Evolutionary conservation across 345 rosid species (phyloP).

Genomic region (Citrus medica): DNA sequence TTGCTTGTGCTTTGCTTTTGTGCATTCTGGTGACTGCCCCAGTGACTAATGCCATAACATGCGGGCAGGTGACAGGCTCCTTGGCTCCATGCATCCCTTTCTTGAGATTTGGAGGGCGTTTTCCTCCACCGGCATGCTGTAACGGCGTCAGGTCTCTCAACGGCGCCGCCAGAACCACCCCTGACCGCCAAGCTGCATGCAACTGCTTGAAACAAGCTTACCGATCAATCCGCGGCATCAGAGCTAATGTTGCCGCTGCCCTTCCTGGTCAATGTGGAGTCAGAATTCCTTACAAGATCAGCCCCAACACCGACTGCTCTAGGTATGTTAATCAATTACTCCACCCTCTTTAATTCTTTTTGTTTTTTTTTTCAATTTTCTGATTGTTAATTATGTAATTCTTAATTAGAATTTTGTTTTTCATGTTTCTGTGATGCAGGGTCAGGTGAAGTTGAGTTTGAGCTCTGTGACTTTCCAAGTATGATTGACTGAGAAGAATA

Average conservation of each 20-base stretch:
- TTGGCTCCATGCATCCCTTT: conserved; percentile 32
- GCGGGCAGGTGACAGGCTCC: conserved; percentile 26
- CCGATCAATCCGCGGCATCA: conserved; percentile 14
- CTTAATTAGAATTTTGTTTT: too few species aligned
- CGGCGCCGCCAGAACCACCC: conserved; percentile 34
- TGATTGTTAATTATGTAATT: too few species aligned
- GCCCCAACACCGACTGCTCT: conserved; percentile 45
- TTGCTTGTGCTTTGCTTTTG: conserved; percentile 11
- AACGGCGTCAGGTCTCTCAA: conserved; percentile 32
- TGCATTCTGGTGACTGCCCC: conserved; percentile 25
- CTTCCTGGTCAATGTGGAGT: conserved; percentile 52
- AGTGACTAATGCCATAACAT: conserved; percentile 27
- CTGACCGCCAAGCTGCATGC: conserved; percentile 52
- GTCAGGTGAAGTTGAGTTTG: conserved; percentile 1
- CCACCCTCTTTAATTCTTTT: background rate
- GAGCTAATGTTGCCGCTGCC: conserved; percentile 15
- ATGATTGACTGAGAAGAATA: background rate
- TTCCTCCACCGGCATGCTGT: conserved; percentile 32
- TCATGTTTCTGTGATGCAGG: background rate
- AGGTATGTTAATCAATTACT: conserved; percentile 21
- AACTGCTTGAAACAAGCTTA: conserved; percentile 35
- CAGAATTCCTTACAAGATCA: conserved; percentile 47
- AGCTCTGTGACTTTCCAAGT: background rate
- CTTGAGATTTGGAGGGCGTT: conserved; percentile 14
- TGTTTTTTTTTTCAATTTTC: too few species aligned